Conservation (phyloP, 768 basidiomycete species). For the Dioszegia aurantiaca region DNA sequence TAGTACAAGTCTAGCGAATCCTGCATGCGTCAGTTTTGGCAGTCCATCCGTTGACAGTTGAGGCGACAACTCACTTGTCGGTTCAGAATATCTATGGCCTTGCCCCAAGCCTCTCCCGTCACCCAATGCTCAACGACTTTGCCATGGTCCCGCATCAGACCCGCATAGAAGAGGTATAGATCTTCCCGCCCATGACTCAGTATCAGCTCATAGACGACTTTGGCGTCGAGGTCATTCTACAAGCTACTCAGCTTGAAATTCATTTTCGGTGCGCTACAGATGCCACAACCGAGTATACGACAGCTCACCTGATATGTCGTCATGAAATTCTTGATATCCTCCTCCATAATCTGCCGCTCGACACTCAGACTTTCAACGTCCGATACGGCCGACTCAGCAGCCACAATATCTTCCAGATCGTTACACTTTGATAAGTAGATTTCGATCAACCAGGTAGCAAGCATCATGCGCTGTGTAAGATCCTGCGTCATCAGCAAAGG, state of each 20-base stretch:
- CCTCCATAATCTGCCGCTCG: conserved; percentile 79
- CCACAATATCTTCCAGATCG: conserved; percentile 88
- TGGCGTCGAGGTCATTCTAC: conserved; percentile 76
- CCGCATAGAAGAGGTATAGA: conserved; percentile 86
- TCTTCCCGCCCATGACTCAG: conserved; percentile 89
- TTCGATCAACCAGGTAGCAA: conserved; percentile 97
- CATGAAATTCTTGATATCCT: conserved; percentile 88
- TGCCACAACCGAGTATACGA: too few relatives aligned
- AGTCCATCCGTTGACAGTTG: too few relatives aligned
- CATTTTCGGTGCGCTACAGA: neutral
- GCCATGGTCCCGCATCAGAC: conserved; percentile 71
- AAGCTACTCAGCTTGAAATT: neutral
- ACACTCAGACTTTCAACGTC: conserved; percentile 80
- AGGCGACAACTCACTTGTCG: conserved; percentile 63
- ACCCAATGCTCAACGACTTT: conserved; percentile 90
- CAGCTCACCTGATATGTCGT: conserved; percentile 82
- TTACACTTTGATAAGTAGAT: conserved; percentile 96
- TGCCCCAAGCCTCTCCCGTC: conserved; percentile 83
- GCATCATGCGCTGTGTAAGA: conserved; percentile 88
- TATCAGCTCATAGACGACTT: conserved; percentile 87
- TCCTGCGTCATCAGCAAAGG: conserved; percentile 59
- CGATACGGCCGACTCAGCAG: conserved; percentile 66
- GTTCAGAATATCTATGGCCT: conserved; percentile 84
- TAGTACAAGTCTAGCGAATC: conserved; percentile 86
- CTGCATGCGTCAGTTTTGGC: conserved; percentile 54